Base-by-base conservation (phyloP, 2,329 filamentous ascomycete species). In the Cytospora mali region DNA sequence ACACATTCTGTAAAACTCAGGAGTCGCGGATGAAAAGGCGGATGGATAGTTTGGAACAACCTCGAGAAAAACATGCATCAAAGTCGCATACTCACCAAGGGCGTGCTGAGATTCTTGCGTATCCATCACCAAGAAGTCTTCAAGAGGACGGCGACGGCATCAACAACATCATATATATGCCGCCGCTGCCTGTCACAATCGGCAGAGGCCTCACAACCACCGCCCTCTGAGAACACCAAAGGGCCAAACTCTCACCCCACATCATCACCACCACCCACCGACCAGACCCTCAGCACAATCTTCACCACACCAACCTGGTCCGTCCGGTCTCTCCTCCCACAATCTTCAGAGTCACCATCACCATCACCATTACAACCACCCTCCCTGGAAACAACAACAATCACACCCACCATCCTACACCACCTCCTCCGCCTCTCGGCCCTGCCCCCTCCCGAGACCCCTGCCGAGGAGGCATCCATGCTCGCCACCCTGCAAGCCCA, bases 341-440 rank as follows among this genome's bases (percentile, higher is more conserved):
- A 55, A 10, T 51, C 48, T 13, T 6, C 49, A 39, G 18, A 35
- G 13, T 21, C 55, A 14, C n/a, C 50, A 21, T 16, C 29, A 25
- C 27, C 51, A 25, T 6, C 51, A 55, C 16, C 25, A 31, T 16
- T 51, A n/a, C 33, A 11, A 25, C 39, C 74, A 51, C 21, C 69
- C 64, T 5, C 69, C 67, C 59, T 18, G 16, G 35, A 42, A 42
- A 42, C 35, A 21, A 9, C 80, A 55, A 75, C 75, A 62, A 83
- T 96, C 66, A 87, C 89, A 0, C 79, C 86, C 0, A 73, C 85
- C 51, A 88, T 92, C 73, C 84, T 98, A 0, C 87, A 86, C 69
- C 94, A 97, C 74, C 87, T 98, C 11, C 88, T 97, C 39, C 90
- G 91, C 21, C 88, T 98, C 46, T 96, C 93, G 4, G 93, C 94